A percentile compares a stretch with the other conserved stretches of the same genome.
These are phyloP conservation scores for Talaromyces marneffei DNA, from an alignment of 2,329 filamentous ascomycete species.

Conservation along the genomic window DNA sequence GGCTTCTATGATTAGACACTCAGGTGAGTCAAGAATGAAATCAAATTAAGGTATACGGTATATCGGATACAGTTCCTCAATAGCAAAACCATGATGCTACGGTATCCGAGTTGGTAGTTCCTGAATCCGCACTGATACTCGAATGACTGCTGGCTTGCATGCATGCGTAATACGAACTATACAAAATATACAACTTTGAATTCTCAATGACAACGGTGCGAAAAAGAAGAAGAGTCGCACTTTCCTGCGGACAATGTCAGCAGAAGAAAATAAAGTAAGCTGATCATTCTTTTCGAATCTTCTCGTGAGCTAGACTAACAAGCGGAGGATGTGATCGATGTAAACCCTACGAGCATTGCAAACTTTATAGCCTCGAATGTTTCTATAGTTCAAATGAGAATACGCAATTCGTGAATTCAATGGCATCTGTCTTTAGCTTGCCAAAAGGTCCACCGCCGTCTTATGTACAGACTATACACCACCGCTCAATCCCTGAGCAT, in stretches of 20 bases:
- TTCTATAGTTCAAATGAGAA: background rate
- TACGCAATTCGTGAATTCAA: background rate
- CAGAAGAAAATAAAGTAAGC: constrained; percentile 19
- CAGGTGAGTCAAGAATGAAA: background rate
- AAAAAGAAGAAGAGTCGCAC: constrained; percentile 9
- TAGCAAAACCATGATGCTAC: no score
- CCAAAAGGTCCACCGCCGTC: background rate
- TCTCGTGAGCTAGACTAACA: constrained; percentile 3
- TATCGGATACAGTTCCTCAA: background rate
- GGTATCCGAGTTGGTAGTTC: no score
- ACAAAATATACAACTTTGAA: no score
- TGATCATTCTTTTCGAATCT: background rate
- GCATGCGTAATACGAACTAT: no score
- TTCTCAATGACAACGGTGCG: background rate
- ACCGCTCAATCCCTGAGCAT: background rate
- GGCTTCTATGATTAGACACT: background rate
- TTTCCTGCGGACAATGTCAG: constrained; percentile 3
- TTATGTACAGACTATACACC: background rate
- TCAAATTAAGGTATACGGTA: background rate
- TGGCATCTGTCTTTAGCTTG: constrained; percentile 8
- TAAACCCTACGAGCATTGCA: constrained; percentile 9
- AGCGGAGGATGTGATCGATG: constrained; percentile 2
- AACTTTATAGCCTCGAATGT: background rate
- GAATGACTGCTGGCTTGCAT: no score
- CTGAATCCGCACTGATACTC: no score